These are phyloP conservation scores for Lodderomyces theae DNA, from an alignment of 1,139 yeast species.

Conservation along the genomic window DNA sequence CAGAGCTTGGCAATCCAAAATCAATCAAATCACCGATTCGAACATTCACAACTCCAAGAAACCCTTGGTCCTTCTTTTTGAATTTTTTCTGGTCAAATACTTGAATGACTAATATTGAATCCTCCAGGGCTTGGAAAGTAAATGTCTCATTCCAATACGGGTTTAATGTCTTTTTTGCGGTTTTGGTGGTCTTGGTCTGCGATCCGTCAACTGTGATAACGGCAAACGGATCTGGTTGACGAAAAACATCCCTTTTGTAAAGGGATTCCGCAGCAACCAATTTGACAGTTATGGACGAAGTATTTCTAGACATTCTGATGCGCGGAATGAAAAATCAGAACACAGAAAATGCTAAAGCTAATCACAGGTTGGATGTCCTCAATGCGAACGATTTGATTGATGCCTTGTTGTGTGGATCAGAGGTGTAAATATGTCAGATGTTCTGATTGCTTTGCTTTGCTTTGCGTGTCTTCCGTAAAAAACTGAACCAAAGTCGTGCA, in stretches of 20 bases:
- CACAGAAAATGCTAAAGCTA: too few species aligned
- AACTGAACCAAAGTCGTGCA: too few species aligned
- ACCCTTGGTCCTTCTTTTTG: constrained; percentile 98
- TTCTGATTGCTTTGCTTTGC: too few species aligned
- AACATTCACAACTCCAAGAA: constrained; percentile 91
- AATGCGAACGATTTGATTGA: too few species aligned
- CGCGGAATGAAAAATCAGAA: too few species aligned
- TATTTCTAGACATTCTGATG: constrained; percentile 10
- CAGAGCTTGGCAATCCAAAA: constrained; percentile 53
- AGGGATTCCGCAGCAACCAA: constrained; percentile 96
- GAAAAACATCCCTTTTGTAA: constrained; percentile 90
- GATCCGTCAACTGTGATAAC: constrained; percentile 95
- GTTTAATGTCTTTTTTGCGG: constrained; percentile 88
- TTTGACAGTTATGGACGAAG: constrained; percentile 55
- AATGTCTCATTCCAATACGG: constrained; percentile 98
- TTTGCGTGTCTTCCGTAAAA: too few species aligned
- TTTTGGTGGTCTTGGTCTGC: constrained; percentile 91
- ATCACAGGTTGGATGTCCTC: too few species aligned
- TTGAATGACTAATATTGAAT: constrained; percentile 86
- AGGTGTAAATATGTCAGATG: too few species aligned
- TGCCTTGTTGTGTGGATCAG: too few species aligned
- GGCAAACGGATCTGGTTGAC: constrained; percentile 97
- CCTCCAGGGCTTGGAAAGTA: constrained; percentile 72
- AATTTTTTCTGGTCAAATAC: constrained; percentile 96
- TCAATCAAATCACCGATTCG: constrained; percentile 89